These are phyloP conservation scores for Fusarium pseudonygamai DNA, from an alignment of 2,329 filamentous ascomycete species.

Conservation along the genomic window DNA sequence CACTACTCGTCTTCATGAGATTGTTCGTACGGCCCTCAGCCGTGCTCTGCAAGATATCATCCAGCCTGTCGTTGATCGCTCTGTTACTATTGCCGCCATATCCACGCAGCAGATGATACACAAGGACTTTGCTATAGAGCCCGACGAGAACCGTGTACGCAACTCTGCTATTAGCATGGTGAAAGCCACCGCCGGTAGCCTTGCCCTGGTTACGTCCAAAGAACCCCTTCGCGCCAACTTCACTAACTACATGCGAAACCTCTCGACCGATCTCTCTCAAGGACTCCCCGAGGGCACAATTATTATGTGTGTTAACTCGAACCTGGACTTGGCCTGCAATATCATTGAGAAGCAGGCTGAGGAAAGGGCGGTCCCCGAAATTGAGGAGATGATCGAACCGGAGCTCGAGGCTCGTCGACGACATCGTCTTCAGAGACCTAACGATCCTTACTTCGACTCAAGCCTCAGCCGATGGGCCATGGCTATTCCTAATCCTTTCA, in stretches of 20 bases:
- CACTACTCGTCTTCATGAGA: conserved; percentile 72
- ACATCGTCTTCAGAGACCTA: conserved; percentile 78
- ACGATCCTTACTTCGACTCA: conserved; percentile 84
- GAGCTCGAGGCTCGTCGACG: conserved; percentile 81
- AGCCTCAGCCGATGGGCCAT: conserved; percentile 89
- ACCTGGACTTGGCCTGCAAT: conserved; percentile 90
- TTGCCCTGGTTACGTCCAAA: conserved; percentile 97
- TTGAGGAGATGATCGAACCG: conserved; percentile 89
- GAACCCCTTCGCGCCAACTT: conserved; percentile 96
- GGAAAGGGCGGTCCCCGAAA: conserved; percentile 90
- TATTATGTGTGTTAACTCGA: conserved; percentile 98
- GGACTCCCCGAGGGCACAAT: conserved; percentile 94
- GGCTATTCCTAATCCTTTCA: conserved; percentile 93
- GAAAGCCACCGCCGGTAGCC: conserved; percentile 89
- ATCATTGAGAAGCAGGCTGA: conserved; percentile 97
- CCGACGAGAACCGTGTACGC: conserved; percentile 86
- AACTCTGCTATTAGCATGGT: conserved; percentile 93
- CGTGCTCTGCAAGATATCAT: conserved; percentile 96
- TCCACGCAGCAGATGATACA: conserved; percentile 94
- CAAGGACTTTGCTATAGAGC: conserved; percentile 95
- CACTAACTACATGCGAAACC: conserved; percentile 88
- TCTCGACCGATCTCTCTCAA: conserved; percentile 75
- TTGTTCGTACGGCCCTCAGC: conserved; percentile 86
- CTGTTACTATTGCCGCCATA: conserved; percentile 96
- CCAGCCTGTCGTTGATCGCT: conserved; percentile 94